These are phyloP conservation scores for Erodium moschatum DNA, from an alignment of 441 rosid genomes.

Conservation along the genomic window DNA sequence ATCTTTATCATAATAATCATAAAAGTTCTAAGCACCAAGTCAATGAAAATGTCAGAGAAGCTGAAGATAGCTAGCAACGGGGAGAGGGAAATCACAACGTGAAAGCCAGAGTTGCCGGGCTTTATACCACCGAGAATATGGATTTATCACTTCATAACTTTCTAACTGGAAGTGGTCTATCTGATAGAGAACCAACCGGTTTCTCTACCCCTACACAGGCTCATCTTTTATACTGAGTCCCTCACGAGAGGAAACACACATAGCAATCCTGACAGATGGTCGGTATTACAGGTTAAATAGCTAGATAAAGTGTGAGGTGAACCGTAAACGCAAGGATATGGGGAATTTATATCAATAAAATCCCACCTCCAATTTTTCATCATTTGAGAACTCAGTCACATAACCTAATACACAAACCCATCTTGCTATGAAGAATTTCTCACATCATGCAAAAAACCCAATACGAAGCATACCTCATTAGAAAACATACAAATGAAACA, in stretches of 20 bases:
- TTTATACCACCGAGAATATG: neutral
- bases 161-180: neutral
- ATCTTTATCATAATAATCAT: neutral
- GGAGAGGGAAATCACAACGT: neutral
- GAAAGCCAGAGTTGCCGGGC: neutral
- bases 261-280: neutral
- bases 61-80: neutral
- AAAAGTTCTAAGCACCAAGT: neutral
- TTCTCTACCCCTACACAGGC: neutral
- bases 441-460: neutral
- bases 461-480: neutral
- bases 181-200: neutral
- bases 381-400: neutral
- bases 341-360: neutral
- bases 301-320: neutral
- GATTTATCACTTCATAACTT: neutral
- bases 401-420: neutral
- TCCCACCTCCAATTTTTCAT: slow-evolving; percentile 4
- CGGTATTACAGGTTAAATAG: no score
- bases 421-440: neutral
- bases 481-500: neutral
- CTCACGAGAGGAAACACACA: neutral
- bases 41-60: neutral
- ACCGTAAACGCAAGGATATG: neutral
- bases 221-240: neutral